A percentile compares a stretch with the other conserved stretches of the same genome.
phyloP scores from a whole-genome alignment of 140 eudicot species.

The Stevia rebaudiana region DNA sequence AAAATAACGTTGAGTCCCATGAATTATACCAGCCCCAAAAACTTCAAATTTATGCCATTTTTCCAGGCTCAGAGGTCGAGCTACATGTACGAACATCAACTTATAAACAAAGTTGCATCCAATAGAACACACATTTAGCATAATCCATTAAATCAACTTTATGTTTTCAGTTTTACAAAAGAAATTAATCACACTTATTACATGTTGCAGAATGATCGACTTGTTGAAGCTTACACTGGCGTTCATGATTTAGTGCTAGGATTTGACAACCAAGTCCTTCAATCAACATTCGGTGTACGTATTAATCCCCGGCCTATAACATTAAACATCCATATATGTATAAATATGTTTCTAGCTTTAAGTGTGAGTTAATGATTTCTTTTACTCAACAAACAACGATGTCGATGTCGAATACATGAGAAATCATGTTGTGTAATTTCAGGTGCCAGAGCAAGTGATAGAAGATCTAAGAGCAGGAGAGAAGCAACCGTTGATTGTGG shows the following conservation, averaged over 20 bases:
- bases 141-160: background rate
- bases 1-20: constrained; percentile 30
- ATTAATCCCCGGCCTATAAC: background rate
- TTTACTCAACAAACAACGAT: too few relatives aligned
- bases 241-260: constrained; percentile 58
- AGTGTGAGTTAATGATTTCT: too few relatives aligned
- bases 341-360: too few relatives aligned
- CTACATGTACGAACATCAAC: constrained; percentile 30
- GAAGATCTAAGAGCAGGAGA: constrained; percentile 43
- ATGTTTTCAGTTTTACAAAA: background rate
- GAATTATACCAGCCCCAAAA: constrained; percentile 30
- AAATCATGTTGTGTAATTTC: constrained; percentile 6
- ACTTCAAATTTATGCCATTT: constrained; percentile 61
- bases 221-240: constrained; percentile 37
- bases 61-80: constrained; percentile 26
- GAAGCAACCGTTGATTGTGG: constrained; percentile 47
- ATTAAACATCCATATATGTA: background rate
- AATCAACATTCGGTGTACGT: constrained; percentile 54
- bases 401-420: background rate
- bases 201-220: constrained; percentile 27
- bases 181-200: too few relatives aligned
- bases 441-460: constrained; percentile 60
- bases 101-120: background rate
- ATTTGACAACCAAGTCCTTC: constrained; percentile 53
- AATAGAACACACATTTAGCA: background rate